Evolutionary conservation across 345 rosid genomes (phyloP), one percentile per base, ranked within the genome.

Genomic region (Cardiospermum halicacabum): DNA sequence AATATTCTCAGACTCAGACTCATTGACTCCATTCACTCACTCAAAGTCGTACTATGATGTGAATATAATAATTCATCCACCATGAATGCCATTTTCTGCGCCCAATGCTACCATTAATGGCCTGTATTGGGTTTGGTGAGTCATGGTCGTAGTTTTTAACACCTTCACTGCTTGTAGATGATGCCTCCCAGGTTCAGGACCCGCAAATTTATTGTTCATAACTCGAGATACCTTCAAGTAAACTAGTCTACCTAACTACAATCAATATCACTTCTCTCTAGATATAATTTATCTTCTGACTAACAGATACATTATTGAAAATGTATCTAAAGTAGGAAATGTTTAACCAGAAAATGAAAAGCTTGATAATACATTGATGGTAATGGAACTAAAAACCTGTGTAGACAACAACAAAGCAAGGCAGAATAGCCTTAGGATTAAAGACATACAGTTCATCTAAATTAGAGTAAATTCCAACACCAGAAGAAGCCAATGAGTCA

Each of bases 351-450:
- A 40, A 40, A 40, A 40, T 2, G 12, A 13, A 12, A 40, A 40
- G 16, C 4, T 40, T 7, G 47, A 40, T 40, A 40, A n/a, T n/a
- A n/a, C n/a, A n/a, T n/a, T n/a, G n/a, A 40, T 40, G 3, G 4
- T 13, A 40, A 18, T 40, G n/a, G n/a, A 3, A 51, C 70, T 71
- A 81, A 59, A 79, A 74, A 4, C 89, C 84, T 21, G 78, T 58
- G 19, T 88, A 88, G 77, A 88, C 78, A 30, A 85, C 96, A 72
- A 88, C 91, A 81, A 88, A 88, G 69, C 91, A 88, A 72, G 96
- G 96, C 77, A 88, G 72, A 42, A 88, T 88, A 18, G 91, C 88
- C 77, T 51, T 84, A 3, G 81, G 81, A 63, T 88, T 82, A 53
- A 82, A 84, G 58, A 85, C 91, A 64, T 72, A 76, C 68, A 89